These are phyloP conservation scores for Diplodia corticola DNA, from an alignment of 2,329 filamentous ascomycete genomes.

Conservation along the genomic window DNA sequence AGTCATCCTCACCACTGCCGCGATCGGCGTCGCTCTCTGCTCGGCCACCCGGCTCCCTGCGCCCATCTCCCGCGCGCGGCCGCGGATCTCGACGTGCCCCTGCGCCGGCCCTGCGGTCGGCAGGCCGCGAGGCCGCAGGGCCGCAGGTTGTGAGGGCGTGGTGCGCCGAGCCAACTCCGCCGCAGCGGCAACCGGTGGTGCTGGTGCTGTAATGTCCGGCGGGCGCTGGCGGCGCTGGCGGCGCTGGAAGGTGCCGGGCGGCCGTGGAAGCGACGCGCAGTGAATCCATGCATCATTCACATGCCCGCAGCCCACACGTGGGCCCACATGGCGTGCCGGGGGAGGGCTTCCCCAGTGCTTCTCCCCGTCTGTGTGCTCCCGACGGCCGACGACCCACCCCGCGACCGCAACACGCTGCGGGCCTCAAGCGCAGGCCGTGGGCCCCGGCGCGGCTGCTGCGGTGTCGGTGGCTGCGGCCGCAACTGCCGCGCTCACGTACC, in stretches of 20 bases:
- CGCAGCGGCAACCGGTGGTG: neutral
- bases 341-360: neutral
- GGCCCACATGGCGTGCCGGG: conserved; percentile 4
- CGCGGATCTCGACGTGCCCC: neutral
- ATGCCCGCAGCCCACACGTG: neutral
- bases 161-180: neutral
- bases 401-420: neutral
- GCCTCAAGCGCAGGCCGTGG: neutral
- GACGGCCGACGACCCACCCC: too few relatives aligned
- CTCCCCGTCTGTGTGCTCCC: conserved; percentile 10
- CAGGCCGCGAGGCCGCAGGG: too few relatives aligned
- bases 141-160: too few relatives aligned
- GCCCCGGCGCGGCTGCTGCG: neutral
- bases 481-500: neutral
- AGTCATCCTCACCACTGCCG: too few relatives aligned
- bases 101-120: neutral
- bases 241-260: neutral
- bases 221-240: neutral
- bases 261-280: neutral
- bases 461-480: too few relatives aligned
- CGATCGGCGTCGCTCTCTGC: too few relatives aligned
- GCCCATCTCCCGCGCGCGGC: conserved; percentile 12
- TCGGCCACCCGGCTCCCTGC: conserved; percentile 3
- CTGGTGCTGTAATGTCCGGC: neutral
- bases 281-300: too few relatives aligned